Percentiles rank a stretch among this genome's conserved stretches.
These are phyloP conservation scores for Penicillium sp. DNA, from an alignment of 2,329 filamentous ascomycete species.

Conservation along the genomic window DNA sequence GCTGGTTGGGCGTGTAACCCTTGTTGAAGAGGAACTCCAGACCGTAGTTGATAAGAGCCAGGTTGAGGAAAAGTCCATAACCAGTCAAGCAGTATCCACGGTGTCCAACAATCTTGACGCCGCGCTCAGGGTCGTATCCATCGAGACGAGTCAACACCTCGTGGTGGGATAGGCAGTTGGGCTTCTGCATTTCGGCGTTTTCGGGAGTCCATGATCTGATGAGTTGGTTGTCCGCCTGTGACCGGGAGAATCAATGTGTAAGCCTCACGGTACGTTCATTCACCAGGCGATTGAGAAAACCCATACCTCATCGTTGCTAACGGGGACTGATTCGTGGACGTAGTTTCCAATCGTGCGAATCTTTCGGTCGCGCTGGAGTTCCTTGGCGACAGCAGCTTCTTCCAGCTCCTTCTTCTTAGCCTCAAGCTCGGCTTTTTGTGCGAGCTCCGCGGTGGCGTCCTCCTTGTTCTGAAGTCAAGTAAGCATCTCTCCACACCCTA, in stretches of 20 bases:
- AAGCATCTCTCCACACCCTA: conserved; percentile 5
- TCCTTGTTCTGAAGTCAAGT: conserved; percentile 66
- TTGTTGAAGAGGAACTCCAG: conserved; percentile 79
- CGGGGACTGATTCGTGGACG: conserved; percentile 81
- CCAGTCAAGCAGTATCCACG: conserved; percentile 87
- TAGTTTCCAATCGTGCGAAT: conserved; percentile 83
- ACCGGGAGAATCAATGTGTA: background rate
- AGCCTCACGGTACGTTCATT: background rate
- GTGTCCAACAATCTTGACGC: conserved; percentile 91
- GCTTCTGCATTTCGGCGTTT: conserved; percentile 68
- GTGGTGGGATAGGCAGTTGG: conserved; percentile 80
- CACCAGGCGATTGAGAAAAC: background rate
- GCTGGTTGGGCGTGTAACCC: conserved; percentile 78
- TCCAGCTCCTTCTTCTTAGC: conserved; percentile 78
- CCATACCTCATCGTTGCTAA: conserved; percentile 72
- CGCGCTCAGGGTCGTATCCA: conserved; percentile 88
- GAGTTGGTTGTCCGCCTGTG: conserved; percentile 71
- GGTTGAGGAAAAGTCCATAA: conserved; percentile 87
- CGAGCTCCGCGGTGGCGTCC: conserved; percentile 73
- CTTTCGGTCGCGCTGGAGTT: conserved; percentile 68
- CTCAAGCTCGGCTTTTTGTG: conserved; percentile 72
- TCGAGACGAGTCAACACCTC: conserved; percentile 85
- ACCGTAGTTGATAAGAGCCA: conserved; percentile 92
- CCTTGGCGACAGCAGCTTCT: conserved; percentile 71
- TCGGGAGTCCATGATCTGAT: conserved; percentile 78